Base-by-base conservation (phyloP, 495 filamentous ascomycete species). In the Penicillium goetzii region DNA sequence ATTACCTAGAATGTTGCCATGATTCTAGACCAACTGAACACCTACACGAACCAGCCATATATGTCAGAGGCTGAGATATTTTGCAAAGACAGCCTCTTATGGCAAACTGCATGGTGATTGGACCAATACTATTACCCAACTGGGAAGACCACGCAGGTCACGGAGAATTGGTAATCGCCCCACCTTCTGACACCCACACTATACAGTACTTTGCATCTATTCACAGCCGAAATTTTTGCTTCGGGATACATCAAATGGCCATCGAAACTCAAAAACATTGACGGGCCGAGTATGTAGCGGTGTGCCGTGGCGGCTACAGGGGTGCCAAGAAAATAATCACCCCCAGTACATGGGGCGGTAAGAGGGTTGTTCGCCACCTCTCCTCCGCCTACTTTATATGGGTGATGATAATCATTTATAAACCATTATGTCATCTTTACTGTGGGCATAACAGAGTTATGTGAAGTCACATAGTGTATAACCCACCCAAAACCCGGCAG, bases 81-180 rank as follows among this genome's bases (percentile, higher is more conserved):
- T 21, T 23, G 4, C 6, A 23, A 21, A 8, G 9, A 23, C 19
- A 45, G 4, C 41, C n/a, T 21, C 8, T 21, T 45, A 12, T 45
- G 19, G 41, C 19, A 23, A 10, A 5, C 1, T 23, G 19, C 4
- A 30, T 28, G 56, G 19, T 58, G 40, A 58, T 49, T 58, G 56
- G 56, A 12, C n/a, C 10, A 12, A 21, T 58, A 58, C 17, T 47
- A 47, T 30, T 58, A 49, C 56, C 40, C 11, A 11, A 58, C 19
- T 21, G 14, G 19, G 56, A 23, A 21, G 14, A 30, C 26, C 17
- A 40, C 34, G 1, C n/a, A 30, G 36, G 33, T 28, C 1, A 28
- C n/a, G n/a, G n/a, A n/a, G n/a, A n/a, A n/a, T n/a, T n/a, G n/a
- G n/a, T n/a, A n/a, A n/a, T 28, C 0, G 26, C 40, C 56, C 56